These are phyloP conservation scores for Clarkia xantiana DNA, from an alignment of 345 rosid species.

Conservation along the genomic window DNA sequence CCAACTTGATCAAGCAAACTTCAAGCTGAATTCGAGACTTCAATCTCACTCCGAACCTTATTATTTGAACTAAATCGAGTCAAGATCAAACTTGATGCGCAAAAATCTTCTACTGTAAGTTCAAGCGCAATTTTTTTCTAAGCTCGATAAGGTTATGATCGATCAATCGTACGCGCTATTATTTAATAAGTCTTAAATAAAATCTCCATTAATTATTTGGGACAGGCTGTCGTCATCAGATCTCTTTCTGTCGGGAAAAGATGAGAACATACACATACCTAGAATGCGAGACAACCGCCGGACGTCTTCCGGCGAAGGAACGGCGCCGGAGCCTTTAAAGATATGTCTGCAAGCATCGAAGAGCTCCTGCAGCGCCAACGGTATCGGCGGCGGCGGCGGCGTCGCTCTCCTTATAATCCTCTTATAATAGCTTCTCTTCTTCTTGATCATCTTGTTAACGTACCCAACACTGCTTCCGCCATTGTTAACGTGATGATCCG, in stretches of 20 bases:
- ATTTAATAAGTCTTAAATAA: too few relatives aligned
- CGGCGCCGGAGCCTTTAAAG: conserved; percentile 42
- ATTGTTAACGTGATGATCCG: conserved; percentile 1
- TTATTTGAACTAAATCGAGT: too few relatives aligned
- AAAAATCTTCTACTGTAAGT: too few relatives aligned
- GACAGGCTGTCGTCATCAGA: not conserved
- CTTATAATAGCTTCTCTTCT: conserved; percentile 11
- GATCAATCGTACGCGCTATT: too few relatives aligned
- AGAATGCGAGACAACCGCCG: conserved; percentile 24
- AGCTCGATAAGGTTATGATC: too few relatives aligned
- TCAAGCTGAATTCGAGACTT: too few relatives aligned
- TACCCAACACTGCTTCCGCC: conserved; percentile 20
- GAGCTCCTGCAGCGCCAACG: conserved; percentile 30
- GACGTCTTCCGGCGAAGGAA: conserved; percentile 36
- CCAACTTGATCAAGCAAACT: too few relatives aligned
- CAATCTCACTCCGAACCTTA: too few relatives aligned
- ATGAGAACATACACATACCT: conserved; percentile 23
- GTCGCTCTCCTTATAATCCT: conserved; percentile 4
- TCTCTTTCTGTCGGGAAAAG: not conserved
- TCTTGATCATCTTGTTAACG: conserved; percentile 10
- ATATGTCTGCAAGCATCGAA: conserved; percentile 29
- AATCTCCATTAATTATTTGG: not conserved
- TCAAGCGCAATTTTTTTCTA: too few relatives aligned
- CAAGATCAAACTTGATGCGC: too few relatives aligned
- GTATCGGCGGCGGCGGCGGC: conserved; percentile 1